Conservation (phyloP, 495 filamentous ascomycete genomes). For the Antarctomyces pellizariae region DNA sequence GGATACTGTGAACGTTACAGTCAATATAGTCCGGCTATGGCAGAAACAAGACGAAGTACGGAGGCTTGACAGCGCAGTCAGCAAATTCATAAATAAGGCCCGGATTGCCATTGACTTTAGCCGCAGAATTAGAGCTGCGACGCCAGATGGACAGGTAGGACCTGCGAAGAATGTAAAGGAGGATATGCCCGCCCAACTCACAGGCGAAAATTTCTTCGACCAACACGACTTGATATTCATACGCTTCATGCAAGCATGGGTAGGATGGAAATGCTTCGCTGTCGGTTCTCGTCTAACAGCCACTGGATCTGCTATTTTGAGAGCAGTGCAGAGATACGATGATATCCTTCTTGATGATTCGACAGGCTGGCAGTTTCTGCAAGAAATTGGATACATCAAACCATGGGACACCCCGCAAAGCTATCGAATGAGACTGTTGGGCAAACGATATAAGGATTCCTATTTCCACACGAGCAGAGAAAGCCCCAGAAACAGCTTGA, state of each 20-base stretch:
- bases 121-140: constrained; percentile 35
- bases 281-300: constrained; percentile 25
- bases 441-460: too few species aligned
- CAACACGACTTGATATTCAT: constrained; percentile 33
- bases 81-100: constrained; percentile 50
- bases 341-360: constrained; percentile 25
- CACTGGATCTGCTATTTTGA: constrained; percentile 46
- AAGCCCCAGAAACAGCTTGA: too few species aligned
- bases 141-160: constrained; percentile 27
- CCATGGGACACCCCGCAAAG: constrained; percentile 68
- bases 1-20: too few species aligned
- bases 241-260: constrained; percentile 47
- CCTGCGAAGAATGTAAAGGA: too few species aligned
- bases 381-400: constrained; percentile 62
- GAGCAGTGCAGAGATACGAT: constrained; percentile 44
- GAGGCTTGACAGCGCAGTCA: too few species aligned
- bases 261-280: constrained; percentile 26
- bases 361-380: constrained; percentile 46
- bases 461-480: too few species aligned
- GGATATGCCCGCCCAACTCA: too few species aligned
- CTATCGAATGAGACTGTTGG: too few species aligned
- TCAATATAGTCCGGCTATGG: too few species aligned
- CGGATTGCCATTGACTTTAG: constrained; percentile 39
- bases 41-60: too few species aligned
- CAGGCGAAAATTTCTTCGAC: constrained; percentile 21